Evolutionary conservation across 2,329 filamentous ascomycete genomes (phyloP).

Genomic region (Pyricularia grisea): DNA sequence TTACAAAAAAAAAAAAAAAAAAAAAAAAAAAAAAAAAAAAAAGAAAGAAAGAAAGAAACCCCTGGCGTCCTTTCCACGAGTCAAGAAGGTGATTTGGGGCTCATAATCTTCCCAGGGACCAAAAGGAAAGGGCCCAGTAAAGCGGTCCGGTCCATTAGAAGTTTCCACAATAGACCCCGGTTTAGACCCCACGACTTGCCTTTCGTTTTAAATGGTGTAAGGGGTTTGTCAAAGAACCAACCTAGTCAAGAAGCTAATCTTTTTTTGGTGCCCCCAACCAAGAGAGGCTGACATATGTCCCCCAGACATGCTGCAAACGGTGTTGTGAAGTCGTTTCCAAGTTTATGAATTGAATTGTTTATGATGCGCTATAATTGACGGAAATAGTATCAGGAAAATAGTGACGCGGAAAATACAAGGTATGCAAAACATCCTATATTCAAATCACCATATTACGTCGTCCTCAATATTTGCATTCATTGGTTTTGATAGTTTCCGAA

Average conservation of each 20-base stretch:
- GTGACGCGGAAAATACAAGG: neutral
- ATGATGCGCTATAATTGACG: neutral
- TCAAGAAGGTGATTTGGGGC: neutral
- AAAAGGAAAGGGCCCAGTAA: neutral
- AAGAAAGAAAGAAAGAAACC: no score
- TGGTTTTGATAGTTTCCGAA: neutral
- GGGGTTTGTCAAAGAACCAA: neutral
- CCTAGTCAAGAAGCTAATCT: neutral
- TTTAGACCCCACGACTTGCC: neutral
- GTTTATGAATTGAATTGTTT: neutral
- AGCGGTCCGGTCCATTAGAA: neutral
- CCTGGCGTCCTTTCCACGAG: neutral
- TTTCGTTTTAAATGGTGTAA: neutral
- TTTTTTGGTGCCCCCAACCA: neutral
- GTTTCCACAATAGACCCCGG: no score
- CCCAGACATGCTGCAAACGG: neutral
- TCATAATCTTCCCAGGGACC: neutral
- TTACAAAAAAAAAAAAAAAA: neutral
- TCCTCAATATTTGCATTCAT: neutral
- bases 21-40: no score
- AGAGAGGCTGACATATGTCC: neutral
- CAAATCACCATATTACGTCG: neutral
- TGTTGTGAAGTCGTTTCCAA: neutral
- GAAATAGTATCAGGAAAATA: neutral
- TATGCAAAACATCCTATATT: neutral